phyloP scores from a whole-genome alignment of 495 filamentous ascomycete genomes.

The Immersiella caudata region DNA sequence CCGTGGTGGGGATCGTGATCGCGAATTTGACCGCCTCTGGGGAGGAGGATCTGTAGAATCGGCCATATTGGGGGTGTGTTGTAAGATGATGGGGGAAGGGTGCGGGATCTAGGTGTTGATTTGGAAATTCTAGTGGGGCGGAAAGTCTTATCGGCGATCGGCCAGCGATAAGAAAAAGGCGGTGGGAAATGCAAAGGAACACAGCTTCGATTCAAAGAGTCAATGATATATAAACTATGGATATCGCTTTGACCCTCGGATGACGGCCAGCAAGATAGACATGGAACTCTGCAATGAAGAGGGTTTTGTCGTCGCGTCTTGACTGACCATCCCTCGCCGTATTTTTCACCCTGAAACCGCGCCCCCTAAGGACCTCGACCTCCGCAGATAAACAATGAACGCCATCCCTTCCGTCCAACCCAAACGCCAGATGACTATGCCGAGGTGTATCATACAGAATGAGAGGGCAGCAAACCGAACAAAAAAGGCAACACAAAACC shows the following conservation, averaged over 20 bases:
- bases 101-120: background rate
- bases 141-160: background rate
- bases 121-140: constrained; percentile 31
- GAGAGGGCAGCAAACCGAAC: constrained; percentile 20
- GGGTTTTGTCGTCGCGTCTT: background rate
- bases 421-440: constrained; percentile 39
- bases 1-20: constrained; percentile 44
- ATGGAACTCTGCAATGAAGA: constrained; percentile 1
- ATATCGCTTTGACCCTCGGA: background rate
- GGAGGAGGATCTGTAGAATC: constrained; percentile 28
- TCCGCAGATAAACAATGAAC: constrained; percentile 30
- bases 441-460: constrained; percentile 44
- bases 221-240: background rate
- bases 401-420: constrained; percentile 33
- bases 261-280: background rate
- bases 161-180: background rate
- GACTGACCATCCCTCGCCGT: constrained; percentile 7
- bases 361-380: constrained; percentile 26
- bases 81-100: background rate
- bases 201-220: background rate
- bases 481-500: constrained; percentile 21
- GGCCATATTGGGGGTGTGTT: constrained; percentile 30
- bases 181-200: background rate
- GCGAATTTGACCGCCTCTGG: constrained; percentile 38
- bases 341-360: constrained; percentile 30